These are phyloP conservation scores for Kokia cookei DNA, from an alignment of 441 rosid species.

Conservation along the genomic window DNA sequence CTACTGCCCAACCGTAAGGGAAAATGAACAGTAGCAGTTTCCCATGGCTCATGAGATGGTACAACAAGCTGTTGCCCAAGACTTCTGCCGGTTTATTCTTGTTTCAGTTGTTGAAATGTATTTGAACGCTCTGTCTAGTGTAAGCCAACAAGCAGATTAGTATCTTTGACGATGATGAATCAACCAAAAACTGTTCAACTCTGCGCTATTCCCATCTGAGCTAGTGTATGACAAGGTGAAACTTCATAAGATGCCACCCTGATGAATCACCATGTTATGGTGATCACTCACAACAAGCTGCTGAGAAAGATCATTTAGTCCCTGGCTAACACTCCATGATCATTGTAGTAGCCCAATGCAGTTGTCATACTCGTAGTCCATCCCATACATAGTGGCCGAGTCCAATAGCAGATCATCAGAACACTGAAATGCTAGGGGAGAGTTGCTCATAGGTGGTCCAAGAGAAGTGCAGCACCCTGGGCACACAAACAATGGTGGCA, in stretches of 20 bases:
- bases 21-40: background rate
- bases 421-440: constrained; percentile 20
- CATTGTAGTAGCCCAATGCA: constrained; percentile 21
- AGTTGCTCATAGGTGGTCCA: constrained; percentile 27
- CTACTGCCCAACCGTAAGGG: background rate
- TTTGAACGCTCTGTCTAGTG: background rate
- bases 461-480: constrained; percentile 53
- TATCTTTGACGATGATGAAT: background rate
- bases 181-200: background rate
- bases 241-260: background rate
- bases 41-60: background rate
- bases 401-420: constrained; percentile 25
- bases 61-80: background rate
- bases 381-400: constrained; percentile 15
- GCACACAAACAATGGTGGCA: constrained; percentile 76
- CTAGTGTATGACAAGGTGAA: background rate
- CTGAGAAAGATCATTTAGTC: background rate
- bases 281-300: background rate
- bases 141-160: background rate
- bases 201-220: background rate
- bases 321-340: background rate
- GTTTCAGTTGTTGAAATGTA: background rate
- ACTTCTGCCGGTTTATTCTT: background rate
- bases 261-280: background rate
- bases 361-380: constrained; percentile 14